Evolutionary conservation across 1,139 yeast species (phyloP).

Genomic region (Hemisphaericaspora subhashii): DNA sequence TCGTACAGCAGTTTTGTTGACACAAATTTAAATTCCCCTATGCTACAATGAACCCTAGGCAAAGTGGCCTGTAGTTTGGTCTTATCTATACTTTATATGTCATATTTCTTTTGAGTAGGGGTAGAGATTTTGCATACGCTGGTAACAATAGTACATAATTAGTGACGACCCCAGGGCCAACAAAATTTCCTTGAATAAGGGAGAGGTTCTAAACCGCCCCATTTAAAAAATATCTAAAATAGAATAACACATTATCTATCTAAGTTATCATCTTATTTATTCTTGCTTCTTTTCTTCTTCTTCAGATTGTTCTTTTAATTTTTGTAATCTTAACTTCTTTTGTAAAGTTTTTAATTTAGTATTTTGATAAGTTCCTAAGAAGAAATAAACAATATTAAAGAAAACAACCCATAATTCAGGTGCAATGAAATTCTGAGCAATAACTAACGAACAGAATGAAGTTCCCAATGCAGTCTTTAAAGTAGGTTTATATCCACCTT

Average conservation of each 20-base stretch:
- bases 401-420: slow-evolving; percentile 86
- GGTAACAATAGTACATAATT: too few species aligned
- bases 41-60: too few species aligned
- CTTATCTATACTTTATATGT: too few species aligned
- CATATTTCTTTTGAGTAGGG: too few species aligned
- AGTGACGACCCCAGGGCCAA: too few species aligned
- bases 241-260: background rate
- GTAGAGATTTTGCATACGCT: too few species aligned
- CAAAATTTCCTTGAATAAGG: too few species aligned
- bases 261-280: too few species aligned
- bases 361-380: slow-evolving; percentile 78
- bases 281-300: background rate
- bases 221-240: background rate
- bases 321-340: slow-evolving; percentile 15
- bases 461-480: slow-evolving; percentile 64
- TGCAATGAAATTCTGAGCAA: slow-evolving; percentile 74
- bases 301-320: slow-evolving; percentile 2
- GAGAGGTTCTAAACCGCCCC: too few species aligned
- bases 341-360: slow-evolving; percentile 55
- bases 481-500: slow-evolving; percentile 54
- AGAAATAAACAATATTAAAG: slow-evolving; percentile 70
- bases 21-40: too few species aligned
- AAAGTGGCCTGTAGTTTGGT: too few species aligned
- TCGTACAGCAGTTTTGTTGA: too few species aligned
- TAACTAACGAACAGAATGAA: slow-evolving; percentile 57